phyloP scores from a whole-genome alignment of 257 asterid genomes.

The Orobanche coerulescens region DNA sequence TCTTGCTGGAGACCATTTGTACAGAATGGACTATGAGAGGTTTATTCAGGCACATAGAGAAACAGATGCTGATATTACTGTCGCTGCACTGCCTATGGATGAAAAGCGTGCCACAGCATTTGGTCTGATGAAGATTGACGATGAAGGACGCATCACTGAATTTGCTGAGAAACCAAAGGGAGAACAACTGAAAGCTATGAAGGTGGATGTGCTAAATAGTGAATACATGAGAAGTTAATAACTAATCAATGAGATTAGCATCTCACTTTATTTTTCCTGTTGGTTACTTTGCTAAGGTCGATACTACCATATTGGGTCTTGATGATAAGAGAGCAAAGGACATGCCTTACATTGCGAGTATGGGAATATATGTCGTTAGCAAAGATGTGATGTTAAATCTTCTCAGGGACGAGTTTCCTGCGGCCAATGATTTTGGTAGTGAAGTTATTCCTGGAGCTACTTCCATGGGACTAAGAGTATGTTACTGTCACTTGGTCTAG shows the following conservation, averaged over 20 bases:
- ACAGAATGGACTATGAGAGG: conserved; percentile 91
- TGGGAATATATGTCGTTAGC: conserved; percentile 95
- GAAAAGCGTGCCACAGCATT: conserved; percentile 92
- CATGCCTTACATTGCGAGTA: conserved; percentile 94
- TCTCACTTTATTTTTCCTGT: conserved; percentile 15
- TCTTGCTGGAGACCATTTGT: conserved; percentile 95
- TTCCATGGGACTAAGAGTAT: conserved; percentile 71
- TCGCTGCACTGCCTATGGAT: conserved; percentile 96
- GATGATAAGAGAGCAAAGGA: conserved; percentile 88
- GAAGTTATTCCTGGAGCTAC: conserved; percentile 99
- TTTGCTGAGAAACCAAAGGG: conserved; percentile 96
- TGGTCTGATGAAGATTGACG: conserved; percentile 93
- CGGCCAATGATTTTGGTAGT: conserved; percentile 96
- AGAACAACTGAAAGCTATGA: conserved; percentile 78
- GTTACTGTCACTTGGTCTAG: conserved; percentile 16
- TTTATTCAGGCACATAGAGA: conserved; percentile 96
- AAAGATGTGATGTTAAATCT: conserved; percentile 82
- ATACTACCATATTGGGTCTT: conserved; percentile 87
- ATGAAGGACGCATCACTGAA: conserved; percentile 89
- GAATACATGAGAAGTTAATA: neutral
- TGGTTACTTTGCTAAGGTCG: conserved; percentile 46
- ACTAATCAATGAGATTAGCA: neutral
- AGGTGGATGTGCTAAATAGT: conserved; percentile 31
- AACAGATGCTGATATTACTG: conserved; percentile 96
- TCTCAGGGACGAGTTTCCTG: conserved; percentile 68